A percentile compares a stretch with the other conserved stretches of the same genome.
These are phyloP conservation scores for Tetrapisispora arboricola DNA, from an alignment of 805 yeast genomes.

Conservation along the genomic window DNA sequence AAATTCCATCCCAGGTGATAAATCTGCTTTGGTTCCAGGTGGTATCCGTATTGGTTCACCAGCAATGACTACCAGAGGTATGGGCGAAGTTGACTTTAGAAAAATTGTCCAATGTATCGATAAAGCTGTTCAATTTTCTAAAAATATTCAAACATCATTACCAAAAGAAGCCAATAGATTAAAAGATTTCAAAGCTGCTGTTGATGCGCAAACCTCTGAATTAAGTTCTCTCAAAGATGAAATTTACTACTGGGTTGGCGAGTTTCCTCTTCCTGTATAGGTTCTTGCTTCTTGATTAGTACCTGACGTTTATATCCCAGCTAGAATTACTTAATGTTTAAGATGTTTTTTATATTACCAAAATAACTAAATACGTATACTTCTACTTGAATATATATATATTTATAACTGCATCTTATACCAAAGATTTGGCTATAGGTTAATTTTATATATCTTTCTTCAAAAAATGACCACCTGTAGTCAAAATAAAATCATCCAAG, in stretches of 20 bases:
- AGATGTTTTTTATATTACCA: too few species aligned
- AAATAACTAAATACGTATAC: too few species aligned
- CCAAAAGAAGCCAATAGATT: slow-evolving; percentile 92
- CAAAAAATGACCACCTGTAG: slow-evolving; percentile 57
- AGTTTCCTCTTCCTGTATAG: slow-evolving; percentile 59
- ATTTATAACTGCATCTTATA: too few species aligned
- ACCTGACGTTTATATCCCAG: neutral
- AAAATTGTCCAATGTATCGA: slow-evolving; percentile 74
- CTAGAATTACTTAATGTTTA: too few species aligned
- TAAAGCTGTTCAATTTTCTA: slow-evolving; percentile 66
- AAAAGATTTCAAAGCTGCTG: slow-evolving; percentile 86
- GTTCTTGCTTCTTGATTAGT: neutral
- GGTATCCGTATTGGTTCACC: slow-evolving; percentile 98
- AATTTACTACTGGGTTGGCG: slow-evolving; percentile 85
- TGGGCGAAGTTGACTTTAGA: slow-evolving; percentile 76
- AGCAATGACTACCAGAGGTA: slow-evolving; percentile 97
- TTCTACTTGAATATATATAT: too few species aligned
- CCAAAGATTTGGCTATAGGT: too few species aligned
- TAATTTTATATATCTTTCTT: slow-evolving; percentile 8
- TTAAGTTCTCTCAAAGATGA: slow-evolving; percentile 61
- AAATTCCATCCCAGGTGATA: slow-evolving; percentile 97
- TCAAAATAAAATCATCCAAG: slow-evolving; percentile 45
- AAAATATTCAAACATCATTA: slow-evolving; percentile 60
- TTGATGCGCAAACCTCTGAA: slow-evolving; percentile 61
- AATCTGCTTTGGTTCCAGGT: slow-evolving; percentile 91